Conservation (phyloP, 1,139 yeast genomes). For the Suhomyces wounanorum region DNA sequence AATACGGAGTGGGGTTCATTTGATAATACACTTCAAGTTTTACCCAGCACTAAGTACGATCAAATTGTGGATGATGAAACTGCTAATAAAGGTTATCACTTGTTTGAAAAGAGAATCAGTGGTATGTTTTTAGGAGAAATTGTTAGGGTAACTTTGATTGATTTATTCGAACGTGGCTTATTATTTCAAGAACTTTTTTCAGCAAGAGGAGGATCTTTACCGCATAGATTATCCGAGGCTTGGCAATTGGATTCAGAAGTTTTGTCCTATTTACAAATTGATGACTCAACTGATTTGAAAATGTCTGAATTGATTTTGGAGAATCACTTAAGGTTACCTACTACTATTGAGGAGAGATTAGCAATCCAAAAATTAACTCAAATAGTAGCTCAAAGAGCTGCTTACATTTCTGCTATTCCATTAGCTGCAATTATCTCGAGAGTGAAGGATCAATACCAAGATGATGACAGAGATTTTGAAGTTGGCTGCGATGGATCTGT, state of each 20-base stretch:
- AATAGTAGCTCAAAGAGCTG: conserved; percentile 83
- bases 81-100: conserved; percentile 82
- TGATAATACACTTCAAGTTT: conserved; percentile 70
- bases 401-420: conserved; percentile 83
- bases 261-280: conserved; percentile 79
- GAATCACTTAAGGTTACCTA: conserved; percentile 64
- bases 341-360: conserved; percentile 65
- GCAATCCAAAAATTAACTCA: conserved; percentile 72
- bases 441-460: conserved; percentile 45
- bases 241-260: conserved; percentile 84
- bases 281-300: conserved; percentile 67
- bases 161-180: conserved; percentile 58
- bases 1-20: conserved; percentile 98
- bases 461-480: conserved; percentile 71
- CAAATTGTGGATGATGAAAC: conserved; percentile 65
- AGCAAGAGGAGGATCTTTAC: conserved; percentile 54
- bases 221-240: conserved; percentile 68
- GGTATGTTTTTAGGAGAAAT: conserved; percentile 96
- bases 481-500: conserved; percentile 96
- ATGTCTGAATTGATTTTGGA: conserved; percentile 66
- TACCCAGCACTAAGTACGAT: conserved; percentile 81
- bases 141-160: conserved; percentile 69
- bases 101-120: conserved; percentile 89
- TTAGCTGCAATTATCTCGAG: conserved; percentile 67
- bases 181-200: conserved; percentile 57